Percentiles rank a stretch among this genome's conserved stretches.
These are phyloP conservation scores for Colletotrichum echinochloae DNA, from an alignment of 2,329 filamentous ascomycete genomes.

Conservation along the genomic window DNA sequence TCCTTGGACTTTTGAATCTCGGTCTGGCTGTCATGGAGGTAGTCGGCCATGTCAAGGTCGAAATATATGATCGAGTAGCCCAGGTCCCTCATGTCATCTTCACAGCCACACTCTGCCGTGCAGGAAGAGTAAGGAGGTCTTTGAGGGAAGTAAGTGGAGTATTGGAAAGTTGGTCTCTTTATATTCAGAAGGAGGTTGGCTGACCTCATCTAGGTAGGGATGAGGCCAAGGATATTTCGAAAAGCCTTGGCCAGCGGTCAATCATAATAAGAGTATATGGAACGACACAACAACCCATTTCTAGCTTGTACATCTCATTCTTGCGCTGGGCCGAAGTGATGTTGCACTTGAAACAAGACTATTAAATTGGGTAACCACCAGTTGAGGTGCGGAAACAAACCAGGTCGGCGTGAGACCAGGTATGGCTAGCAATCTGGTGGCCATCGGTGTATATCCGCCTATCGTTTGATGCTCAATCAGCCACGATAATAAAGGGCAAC, in stretches of 20 bases:
- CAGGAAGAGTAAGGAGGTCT: slow-evolving; percentile 59
- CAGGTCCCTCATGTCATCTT: slow-evolving; percentile 43
- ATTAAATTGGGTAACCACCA: slow-evolving; percentile 44
- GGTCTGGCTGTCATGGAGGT: slow-evolving; percentile 47
- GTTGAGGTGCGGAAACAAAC: slow-evolving; percentile 2
- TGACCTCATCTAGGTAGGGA: slow-evolving; percentile 64
- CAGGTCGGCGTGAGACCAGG: slow-evolving; percentile 60
- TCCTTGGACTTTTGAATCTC: slow-evolving; percentile 52
- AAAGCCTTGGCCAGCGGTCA: slow-evolving; percentile 61
- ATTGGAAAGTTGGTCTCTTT: not conserved
- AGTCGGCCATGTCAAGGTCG: slow-evolving; percentile 53
- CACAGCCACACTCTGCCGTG: slow-evolving; percentile 40
- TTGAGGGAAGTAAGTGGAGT: not conserved
- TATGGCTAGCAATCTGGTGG: slow-evolving; percentile 56
- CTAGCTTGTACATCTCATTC: slow-evolving; percentile 46
- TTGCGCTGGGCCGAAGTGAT: slow-evolving; percentile 53
- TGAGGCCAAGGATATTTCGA: slow-evolving; percentile 64
- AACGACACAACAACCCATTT: slow-evolving; percentile 15
- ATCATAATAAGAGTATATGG: slow-evolving; percentile 46
- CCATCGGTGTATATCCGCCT: slow-evolving; percentile 55
- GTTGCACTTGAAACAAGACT: slow-evolving; percentile 42
- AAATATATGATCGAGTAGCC: slow-evolving; percentile 54
- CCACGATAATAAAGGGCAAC: not conserved
- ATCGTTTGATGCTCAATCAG: not conserved
- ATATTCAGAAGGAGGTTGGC: not conserved